These are phyloP conservation scores for Scytalidium sp. DNA, from an alignment of 2,329 filamentous ascomycete genomes.

Conservation along the genomic window DNA sequence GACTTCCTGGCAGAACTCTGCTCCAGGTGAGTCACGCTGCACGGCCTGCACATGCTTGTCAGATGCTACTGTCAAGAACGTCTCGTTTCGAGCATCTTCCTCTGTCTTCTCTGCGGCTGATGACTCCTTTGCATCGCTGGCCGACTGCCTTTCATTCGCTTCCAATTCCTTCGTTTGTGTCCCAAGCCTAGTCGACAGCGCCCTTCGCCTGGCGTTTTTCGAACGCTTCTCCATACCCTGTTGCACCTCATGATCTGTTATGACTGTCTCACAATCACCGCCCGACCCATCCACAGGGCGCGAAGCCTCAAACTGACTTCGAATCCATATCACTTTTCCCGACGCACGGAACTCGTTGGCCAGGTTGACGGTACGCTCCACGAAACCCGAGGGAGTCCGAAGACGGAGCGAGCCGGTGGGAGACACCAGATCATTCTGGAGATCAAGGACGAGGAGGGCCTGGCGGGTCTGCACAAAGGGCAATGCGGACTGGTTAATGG, in stretches of 20 bases:
- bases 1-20: constrained; percentile 42
- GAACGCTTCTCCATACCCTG: not conserved
- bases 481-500: constrained; percentile 53
- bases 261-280: constrained; percentile 25
- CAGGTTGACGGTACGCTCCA: constrained; percentile 64
- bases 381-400: constrained; percentile 58
- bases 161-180: constrained; percentile 10
- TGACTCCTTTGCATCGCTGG: constrained; percentile 1
- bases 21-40: constrained; percentile 40
- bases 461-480: constrained; percentile 57
- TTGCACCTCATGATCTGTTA: constrained; percentile 24
- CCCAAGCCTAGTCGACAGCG: constrained; percentile 12
- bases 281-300: constrained; percentile 49
- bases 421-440: constrained; percentile 86
- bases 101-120: constrained; percentile 3
- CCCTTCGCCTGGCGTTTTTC: constrained; percentile 1
- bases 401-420: constrained; percentile 66
- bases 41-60: constrained; percentile 36
- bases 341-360: constrained; percentile 69
- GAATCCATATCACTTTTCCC: constrained; percentile 81
- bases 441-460: constrained; percentile 79
- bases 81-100: constrained; percentile 15
- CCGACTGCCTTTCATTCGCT: too few relatives aligned
- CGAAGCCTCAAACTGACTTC: constrained; percentile 67
- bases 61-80: constrained; percentile 22